Evolutionary conservation across 2,329 filamentous ascomycete genomes (phyloP), one percentile per base, ranked within the genome.

Genomic region (Thelonectria olida): DNA sequence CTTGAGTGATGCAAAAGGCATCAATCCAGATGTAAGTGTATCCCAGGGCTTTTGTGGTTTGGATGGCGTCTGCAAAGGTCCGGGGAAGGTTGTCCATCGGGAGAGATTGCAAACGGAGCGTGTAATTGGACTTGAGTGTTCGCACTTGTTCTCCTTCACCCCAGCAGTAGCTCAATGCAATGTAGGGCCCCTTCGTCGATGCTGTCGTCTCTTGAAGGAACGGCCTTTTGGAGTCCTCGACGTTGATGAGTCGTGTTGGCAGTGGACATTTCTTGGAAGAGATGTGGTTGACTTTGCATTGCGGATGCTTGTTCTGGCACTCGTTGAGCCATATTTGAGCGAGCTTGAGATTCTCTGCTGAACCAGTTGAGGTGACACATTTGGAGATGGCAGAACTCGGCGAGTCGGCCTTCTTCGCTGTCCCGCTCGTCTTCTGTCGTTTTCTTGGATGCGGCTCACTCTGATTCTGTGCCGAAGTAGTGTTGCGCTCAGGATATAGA

Each of bases 1-100:
- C 23, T 77, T 55, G 69, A 6, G 50, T 60, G 27, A 60, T 60
- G 44, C 57, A 60, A 5, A 60, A 36, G 1, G 36, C 51, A 10
- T 60, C 57, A 19, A 54, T 51, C 57, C 57, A 60, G 2, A 61
- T 25, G 19, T 62, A 58, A 6, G 48, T 63, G 38, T 58, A 64
- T 5, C 42, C 23, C 1, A 62, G 47, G 2, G 8, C 53, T 56
- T 59, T 7, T 7, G 53, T 27, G 20, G 54, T 53, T 7, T 48
- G 22, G 6, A 64, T 55, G 1, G 61, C 49, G 12, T 64, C 48
- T 27, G 42, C 49, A 45, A 61, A 58, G 1, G 57, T 64, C 23
- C 45, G 38, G 8, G 61, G 61, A 1, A 61, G 15, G 7, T 4
- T n/a, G 17, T 36, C 19, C 8, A 49, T 4, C 5, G 63, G 54